phyloP scores from a whole-genome alignment of 2,329 filamentous ascomycete genomes.

The Stylonectria norvegica region DNA sequence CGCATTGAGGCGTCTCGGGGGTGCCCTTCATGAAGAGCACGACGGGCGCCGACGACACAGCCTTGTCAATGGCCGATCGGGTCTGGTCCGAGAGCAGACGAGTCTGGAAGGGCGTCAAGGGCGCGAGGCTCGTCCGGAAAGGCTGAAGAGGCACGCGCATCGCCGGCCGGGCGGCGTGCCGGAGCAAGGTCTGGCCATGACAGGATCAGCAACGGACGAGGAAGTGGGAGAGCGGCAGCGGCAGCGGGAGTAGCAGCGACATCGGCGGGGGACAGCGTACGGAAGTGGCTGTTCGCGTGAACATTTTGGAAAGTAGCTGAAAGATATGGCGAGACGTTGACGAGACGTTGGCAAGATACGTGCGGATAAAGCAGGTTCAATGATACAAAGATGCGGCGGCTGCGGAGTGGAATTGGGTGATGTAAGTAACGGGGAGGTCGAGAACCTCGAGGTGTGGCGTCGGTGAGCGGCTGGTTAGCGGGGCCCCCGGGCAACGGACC shows the following conservation, averaged over 20 bases:
- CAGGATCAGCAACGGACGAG: constrained; percentile 6
- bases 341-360: constrained; percentile 6
- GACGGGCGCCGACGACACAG: constrained; percentile 81
- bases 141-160: constrained; percentile 22
- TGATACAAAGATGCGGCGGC: constrained; percentile 3
- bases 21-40: constrained; percentile 99
- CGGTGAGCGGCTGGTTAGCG: constrained; percentile 4
- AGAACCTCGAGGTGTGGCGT: constrained; percentile 18
- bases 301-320: constrained; percentile 19
- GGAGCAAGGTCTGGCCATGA: constrained; percentile 30
- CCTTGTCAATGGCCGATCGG: constrained; percentile 81
- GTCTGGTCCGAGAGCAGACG: constrained; percentile 80
- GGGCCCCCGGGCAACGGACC: constrained; percentile 8
- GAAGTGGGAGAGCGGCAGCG: too few species aligned
- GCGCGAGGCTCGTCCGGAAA: constrained; percentile 21
- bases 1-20: constrained; percentile 91
- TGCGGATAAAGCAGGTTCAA: constrained; percentile 2
- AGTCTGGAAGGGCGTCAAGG: constrained; percentile 39
- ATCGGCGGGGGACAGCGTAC: constrained; percentile 5
- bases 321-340: constrained; percentile 13
- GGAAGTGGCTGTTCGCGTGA: constrained; percentile 27
- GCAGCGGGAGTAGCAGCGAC: neutral
- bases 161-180: constrained; percentile 38
- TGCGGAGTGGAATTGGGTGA: constrained; percentile 20
- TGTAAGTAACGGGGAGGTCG: constrained; percentile 28